Conservation (phyloP, 345 rosid species). For the Kandelia obovata region DNA sequence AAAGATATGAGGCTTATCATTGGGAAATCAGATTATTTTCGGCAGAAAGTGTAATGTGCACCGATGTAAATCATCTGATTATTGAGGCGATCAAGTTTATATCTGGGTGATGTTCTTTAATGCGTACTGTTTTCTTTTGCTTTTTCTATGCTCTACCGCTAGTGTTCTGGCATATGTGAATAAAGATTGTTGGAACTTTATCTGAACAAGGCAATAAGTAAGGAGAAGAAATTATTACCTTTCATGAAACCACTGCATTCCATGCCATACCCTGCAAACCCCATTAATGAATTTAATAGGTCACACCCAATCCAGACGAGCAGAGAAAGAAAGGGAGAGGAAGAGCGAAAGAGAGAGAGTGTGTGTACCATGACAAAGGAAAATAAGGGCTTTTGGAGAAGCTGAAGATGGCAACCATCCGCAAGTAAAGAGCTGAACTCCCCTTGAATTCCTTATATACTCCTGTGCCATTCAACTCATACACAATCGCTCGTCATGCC, state of each 20-base stretch:
- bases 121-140: no score
- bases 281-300: constrained; percentile 32
- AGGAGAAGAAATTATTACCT: constrained; percentile 50
- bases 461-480: constrained; percentile 33
- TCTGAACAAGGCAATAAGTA: background rate
- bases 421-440: constrained; percentile 70
- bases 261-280: constrained; percentile 84
- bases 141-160: no score
- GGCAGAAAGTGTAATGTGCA: no score
- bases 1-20: no score
- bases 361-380: constrained; percentile 79
- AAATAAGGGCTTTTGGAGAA: constrained; percentile 76
- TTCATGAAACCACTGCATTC: constrained; percentile 93
- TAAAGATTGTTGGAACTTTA: background rate
- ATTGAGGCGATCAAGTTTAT: no score
- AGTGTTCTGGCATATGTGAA: background rate
- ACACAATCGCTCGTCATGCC: background rate
- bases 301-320: constrained; percentile 12
- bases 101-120: no score
- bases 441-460: constrained; percentile 66
- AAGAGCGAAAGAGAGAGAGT: background rate
- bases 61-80: no score
- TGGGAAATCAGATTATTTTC: no score
- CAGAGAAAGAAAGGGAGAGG: background rate
- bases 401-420: constrained; percentile 72